Base-by-base conservation (phyloP, 75 land plant genomes). In the Cupressus sempervirens region DNA sequence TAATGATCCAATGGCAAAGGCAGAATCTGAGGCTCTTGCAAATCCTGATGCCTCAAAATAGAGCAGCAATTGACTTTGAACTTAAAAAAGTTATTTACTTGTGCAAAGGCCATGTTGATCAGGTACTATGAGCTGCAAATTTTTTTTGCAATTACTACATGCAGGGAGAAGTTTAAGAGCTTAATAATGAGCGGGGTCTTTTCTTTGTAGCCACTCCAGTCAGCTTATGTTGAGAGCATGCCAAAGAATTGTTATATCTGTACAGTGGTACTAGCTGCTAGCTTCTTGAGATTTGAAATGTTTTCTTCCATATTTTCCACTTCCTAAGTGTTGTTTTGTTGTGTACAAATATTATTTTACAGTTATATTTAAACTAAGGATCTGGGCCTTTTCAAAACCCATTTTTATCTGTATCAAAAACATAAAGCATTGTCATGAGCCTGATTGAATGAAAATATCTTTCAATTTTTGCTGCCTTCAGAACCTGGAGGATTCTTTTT, bases 1-100 rank as follows among this genome's bases (percentile, higher is more conserved):
- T 62, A 88, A 87, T 82, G 98, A 96, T 82, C 96, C 97, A 38
- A 95, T 96, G 97, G 97, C 97, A 26, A 88, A 80, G 75, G 97
- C 93, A 53, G 98, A 96, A 83, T 93, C 92, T 30, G 94, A 91
- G 86, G 93, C 81, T 74, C 88, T 90, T 40, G 86, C 85, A 45
- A 72, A 72, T 15, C 32, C 35, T 72, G 35, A 72, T 32, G 35
- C 35, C 8, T 1, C 34, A 30, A 72, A 15, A 72, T 72, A 72
- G 74, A 30, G 26, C 35, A 72, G 36, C 12, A 72, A 72, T 32
- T 23, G 13, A 32, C 35, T 72, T 8, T 72, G 34, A 72, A 72
- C 34, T 72, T 30, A 3, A 72, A n/a, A 3, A 72, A 72, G 74
- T 72, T 30, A 30, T 72, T 72, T 30, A 30, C 74, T 72, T 32